Conservation (phyloP, 768 basidiomycete species). For the Grammothele lineata region DNA sequence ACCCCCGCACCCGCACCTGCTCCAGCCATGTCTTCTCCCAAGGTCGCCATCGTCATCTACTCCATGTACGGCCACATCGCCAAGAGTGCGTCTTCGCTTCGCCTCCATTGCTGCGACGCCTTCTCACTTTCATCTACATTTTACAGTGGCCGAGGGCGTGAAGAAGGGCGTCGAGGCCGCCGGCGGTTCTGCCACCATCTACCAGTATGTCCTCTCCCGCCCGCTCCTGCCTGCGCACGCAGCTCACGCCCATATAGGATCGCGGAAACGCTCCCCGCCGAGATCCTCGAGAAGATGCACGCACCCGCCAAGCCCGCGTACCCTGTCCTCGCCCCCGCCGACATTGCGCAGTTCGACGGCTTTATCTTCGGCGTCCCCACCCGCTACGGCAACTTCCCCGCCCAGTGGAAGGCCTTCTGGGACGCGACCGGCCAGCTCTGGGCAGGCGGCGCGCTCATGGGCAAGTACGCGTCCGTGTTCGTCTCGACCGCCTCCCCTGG, state of each 20-base stretch:
- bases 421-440: constrained; percentile 72
- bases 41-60: constrained; percentile 71
- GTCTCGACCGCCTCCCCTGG: constrained; percentile 67
- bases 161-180: constrained; percentile 38
- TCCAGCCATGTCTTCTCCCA: constrained; percentile 33
- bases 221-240: not conserved
- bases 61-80: constrained; percentile 73
- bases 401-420: constrained; percentile 82
- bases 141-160: constrained; percentile 55
- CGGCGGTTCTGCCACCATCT: constrained; percentile 44
- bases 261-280: constrained; percentile 70
- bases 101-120: not conserved
- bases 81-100: constrained; percentile 41
- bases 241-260: constrained; percentile 40
- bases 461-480: constrained; percentile 77
- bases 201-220: constrained; percentile 35
- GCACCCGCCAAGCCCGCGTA: constrained; percentile 71
- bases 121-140: constrained; percentile 1
- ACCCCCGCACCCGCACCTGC: constrained; percentile 6
- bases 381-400: constrained; percentile 79
- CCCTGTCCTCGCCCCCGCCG: constrained; percentile 57
- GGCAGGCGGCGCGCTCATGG: constrained; percentile 52
- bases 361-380: constrained; percentile 78
- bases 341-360: constrained; percentile 64
- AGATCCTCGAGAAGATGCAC: constrained; percentile 64